A percentile compares a stretch with the other conserved stretches of the same genome.
phyloP scores from a whole-genome alignment of 2,329 filamentous ascomycete species.

The Penicillium sp. region DNA sequence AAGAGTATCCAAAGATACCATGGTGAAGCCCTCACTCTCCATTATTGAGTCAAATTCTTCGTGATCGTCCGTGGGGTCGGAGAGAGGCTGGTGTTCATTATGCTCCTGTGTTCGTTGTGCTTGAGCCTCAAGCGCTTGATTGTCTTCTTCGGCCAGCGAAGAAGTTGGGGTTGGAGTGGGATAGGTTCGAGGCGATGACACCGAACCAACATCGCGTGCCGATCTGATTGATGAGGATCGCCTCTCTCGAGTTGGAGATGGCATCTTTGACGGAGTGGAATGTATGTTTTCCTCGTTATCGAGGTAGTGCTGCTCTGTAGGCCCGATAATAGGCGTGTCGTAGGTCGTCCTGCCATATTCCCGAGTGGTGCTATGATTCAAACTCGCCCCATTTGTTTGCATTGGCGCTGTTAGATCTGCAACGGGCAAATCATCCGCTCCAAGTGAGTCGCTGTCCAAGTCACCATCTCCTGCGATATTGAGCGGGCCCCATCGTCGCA shows the following conservation, averaged over 20 bases:
- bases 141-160: constrained; percentile 43
- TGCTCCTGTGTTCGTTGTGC: constrained; percentile 7
- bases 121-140: constrained; percentile 15
- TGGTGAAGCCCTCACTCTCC: constrained; percentile 62
- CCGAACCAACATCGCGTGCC: constrained; percentile 37
- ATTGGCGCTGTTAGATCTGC: constrained; percentile 28
- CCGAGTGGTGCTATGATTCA: constrained; percentile 19
- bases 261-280: constrained; percentile 41
- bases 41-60: constrained; percentile 59
- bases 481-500: constrained; percentile 20
- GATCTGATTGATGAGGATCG: constrained; percentile 37
- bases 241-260: constrained; percentile 34
- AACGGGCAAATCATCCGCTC: constrained; percentile 27
- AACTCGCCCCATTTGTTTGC: constrained; percentile 4
- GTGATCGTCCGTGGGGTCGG: constrained; percentile 43
- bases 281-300: constrained; percentile 33
- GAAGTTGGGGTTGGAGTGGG: constrained; percentile 45
- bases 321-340: constrained; percentile 35
- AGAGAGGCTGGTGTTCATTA: constrained; percentile 13
- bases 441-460: constrained; percentile 26
- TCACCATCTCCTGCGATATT: constrained; percentile 18
- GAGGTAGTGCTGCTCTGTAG: constrained; percentile 32
- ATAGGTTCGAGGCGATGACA: constrained; percentile 41
- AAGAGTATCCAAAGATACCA: constrained; percentile 60
- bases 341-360: constrained; percentile 30